Percentiles rank a stretch among this genome's conserved stretches.
Evolutionary conservation across 148 eudicot genomes (phyloP).

Genomic region (Cornus florida): DNA sequence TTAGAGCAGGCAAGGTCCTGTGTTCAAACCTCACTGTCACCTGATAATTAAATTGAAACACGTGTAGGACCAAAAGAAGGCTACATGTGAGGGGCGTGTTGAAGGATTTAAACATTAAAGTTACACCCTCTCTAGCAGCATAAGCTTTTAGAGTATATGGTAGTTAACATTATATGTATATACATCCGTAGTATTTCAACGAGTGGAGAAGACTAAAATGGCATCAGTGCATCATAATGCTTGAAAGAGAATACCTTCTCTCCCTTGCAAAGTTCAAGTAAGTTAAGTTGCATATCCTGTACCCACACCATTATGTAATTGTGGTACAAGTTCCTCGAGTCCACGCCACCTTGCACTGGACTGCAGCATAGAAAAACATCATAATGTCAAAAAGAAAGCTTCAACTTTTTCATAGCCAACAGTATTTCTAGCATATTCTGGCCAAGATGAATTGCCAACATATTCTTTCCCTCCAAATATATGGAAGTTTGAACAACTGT

Average conservation of each 20-base stretch:
- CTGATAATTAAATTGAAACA: no score
- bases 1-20: no score
- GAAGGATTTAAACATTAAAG: no score
- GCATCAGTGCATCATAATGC: no score
- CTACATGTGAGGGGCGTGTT: no score
- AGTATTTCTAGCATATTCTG: background rate
- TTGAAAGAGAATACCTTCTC: conserved; percentile 88
- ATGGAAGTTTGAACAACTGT: background rate
- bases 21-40: no score
- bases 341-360: conserved; percentile 67
- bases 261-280: conserved; percentile 77
- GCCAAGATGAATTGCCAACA: background rate
- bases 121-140: no score
- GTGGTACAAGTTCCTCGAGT: conserved; percentile 62
- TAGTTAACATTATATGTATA: background rate
- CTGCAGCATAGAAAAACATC: conserved; percentile 31
- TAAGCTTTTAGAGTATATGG: no score
- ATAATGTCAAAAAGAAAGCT: conserved; percentile 12
- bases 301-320: conserved; percentile 85
- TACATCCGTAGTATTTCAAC: background rate
- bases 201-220: background rate
- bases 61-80: no score
- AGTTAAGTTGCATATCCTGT: conserved; percentile 70
- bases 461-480: background rate
- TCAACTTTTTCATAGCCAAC: no score